A percentile compares a stretch with the other conserved stretches of the same genome.
Conservation (phyloP, 23 red algal species). For the Gracilaria vermiculophylla region DNA sequence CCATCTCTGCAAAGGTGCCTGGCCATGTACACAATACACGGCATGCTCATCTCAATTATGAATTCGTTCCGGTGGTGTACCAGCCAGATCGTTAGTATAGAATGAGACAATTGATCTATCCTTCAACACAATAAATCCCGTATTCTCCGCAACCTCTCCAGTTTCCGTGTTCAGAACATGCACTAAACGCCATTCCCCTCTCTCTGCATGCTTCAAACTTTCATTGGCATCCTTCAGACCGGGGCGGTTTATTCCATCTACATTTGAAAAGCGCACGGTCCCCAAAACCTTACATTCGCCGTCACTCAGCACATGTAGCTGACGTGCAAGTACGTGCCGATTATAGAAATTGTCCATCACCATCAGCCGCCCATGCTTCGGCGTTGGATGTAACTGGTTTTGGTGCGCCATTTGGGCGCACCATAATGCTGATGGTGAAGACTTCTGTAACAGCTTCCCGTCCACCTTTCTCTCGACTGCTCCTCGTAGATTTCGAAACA, state of each 20-base stretch:
- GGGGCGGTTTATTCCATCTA: slow-evolving; percentile 15
- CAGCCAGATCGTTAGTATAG: slow-evolving; percentile 5
- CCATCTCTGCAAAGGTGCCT: neutral
- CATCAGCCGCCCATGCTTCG: too few species aligned
- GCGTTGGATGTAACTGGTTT: too few species aligned
- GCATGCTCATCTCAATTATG: neutral
- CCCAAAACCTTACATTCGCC: neutral
- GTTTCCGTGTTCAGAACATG: neutral
- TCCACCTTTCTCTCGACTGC: too few species aligned
- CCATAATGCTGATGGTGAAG: too few species aligned
- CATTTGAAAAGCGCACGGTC: neutral
- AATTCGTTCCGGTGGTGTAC: neutral
- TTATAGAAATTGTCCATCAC: slow-evolving; percentile 19
- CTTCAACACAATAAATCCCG: neutral
- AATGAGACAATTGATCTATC: neutral
- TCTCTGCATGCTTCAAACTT: neutral
- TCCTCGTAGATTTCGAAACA: too few species aligned
- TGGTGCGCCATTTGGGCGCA: too few species aligned
- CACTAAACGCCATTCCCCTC: neutral
- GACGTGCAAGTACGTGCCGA: neutral
- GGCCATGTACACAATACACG: too few species aligned
- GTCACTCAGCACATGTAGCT: too few species aligned
- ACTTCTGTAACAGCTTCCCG: too few species aligned
- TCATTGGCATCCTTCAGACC: neutral
- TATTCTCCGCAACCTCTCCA: too few species aligned